A percentile compares a stretch with the other conserved stretches of the same genome.
Conservation (phyloP, 108 stramenopile genomes). For the Cyclotella choctawhatcheeana region DNA sequence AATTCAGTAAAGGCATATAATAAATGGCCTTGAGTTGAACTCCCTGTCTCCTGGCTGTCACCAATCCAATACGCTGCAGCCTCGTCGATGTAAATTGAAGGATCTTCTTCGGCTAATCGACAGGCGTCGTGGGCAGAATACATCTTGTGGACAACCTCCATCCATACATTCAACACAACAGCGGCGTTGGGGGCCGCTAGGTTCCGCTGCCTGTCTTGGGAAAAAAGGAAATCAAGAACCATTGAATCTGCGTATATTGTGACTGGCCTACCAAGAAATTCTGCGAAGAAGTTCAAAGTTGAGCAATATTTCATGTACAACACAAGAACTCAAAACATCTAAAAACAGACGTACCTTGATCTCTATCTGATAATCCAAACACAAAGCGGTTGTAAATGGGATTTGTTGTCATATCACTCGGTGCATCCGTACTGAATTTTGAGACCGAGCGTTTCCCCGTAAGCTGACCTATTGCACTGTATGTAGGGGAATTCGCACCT, state of each 20-base stretch:
- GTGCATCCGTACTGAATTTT: slow-evolving; percentile 58
- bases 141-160: slow-evolving; percentile 66
- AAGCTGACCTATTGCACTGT: slow-evolving; percentile 61
- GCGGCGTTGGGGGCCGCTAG: slow-evolving; percentile 71
- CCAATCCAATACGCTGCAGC: slow-evolving; percentile 90
- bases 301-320: neutral
- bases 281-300: neutral
- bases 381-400: slow-evolving; percentile 72
- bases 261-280: slow-evolving; percentile 55
- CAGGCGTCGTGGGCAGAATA: slow-evolving; percentile 49
- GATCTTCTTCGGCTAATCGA: slow-evolving; percentile 52
- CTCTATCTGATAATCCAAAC: slow-evolving; percentile 64
- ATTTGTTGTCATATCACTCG: slow-evolving; percentile 61
- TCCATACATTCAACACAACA: slow-evolving; percentile 77
- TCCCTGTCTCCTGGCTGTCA: slow-evolving; percentile 74
- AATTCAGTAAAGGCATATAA: slow-evolving; percentile 79
- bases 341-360: slow-evolving; percentile 26
- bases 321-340: neutral
- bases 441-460: slow-evolving; percentile 56
- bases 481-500: slow-evolving; percentile 73
- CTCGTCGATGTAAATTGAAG: slow-evolving; percentile 73
- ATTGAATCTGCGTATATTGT: slow-evolving; percentile 70
- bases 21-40: slow-evolving; percentile 69
- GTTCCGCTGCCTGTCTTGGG: slow-evolving; percentile 3
- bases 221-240: slow-evolving; percentile 61